A percentile compares a stretch with the other conserved stretches of the same genome.
Evolutionary conservation across 495 filamentous ascomycete species (phyloP).

Genomic region (Penicillium cinerascens): DNA sequence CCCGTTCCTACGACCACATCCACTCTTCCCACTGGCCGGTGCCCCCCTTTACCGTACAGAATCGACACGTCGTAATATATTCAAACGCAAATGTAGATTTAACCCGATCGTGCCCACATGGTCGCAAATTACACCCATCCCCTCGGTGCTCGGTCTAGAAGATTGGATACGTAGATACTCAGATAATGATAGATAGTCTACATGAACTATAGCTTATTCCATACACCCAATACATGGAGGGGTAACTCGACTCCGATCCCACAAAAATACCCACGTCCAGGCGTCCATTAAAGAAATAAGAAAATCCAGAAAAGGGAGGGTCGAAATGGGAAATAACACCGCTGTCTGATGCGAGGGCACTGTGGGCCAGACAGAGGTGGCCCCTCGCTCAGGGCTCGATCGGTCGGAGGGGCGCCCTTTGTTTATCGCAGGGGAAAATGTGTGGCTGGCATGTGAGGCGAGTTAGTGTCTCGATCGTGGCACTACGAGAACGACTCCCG

Average conservation of each 20-base stretch:
- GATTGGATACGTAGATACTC: background rate
- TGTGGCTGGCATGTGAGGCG: slow-evolving; percentile 26
- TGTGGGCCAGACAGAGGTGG: slow-evolving; percentile 9
- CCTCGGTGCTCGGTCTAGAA: background rate
- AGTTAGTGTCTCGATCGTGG: slow-evolving; percentile 22
- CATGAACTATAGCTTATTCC: background rate
- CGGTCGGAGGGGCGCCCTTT: slow-evolving; percentile 1
- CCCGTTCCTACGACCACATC: slow-evolving; percentile 18
- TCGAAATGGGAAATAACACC: slow-evolving; percentile 4
- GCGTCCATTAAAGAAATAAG: background rate
- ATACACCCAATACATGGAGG: background rate
- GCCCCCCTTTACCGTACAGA: slow-evolving; percentile 12
- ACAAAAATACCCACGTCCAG: background rate
- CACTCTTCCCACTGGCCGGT: background rate
- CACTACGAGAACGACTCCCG: slow-evolving; percentile 2
- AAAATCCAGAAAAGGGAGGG: background rate
- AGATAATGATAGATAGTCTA: background rate
- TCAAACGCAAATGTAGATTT: slow-evolving; percentile 10
- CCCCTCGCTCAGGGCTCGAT: slow-evolving; percentile 12
- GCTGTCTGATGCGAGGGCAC: slow-evolving; percentile 13
- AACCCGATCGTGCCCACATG: slow-evolving; percentile 19
- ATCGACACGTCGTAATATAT: slow-evolving; percentile 28
- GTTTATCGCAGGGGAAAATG: slow-evolving; percentile 11
- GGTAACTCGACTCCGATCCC: background rate
- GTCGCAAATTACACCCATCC: background rate